phyloP scores from a whole-genome alignment of 2,329 filamentous ascomycete genomes.

The Metarhizium robertsii region DNA sequence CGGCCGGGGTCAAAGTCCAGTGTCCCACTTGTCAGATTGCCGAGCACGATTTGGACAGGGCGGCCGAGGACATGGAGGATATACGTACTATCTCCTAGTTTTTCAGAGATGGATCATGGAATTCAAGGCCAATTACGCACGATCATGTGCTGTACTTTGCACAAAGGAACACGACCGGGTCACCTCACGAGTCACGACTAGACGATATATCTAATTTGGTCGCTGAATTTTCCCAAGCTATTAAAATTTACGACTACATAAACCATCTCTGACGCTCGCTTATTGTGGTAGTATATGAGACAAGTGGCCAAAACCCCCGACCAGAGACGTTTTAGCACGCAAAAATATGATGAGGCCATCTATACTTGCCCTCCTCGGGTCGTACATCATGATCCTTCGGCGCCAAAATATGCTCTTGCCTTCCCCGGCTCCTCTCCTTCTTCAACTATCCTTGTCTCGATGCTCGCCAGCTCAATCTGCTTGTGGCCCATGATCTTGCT shows the following conservation, averaged over 20 bases:
- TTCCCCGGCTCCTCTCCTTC: background rate
- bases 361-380: background rate
- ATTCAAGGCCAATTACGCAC: no score
- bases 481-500: conserved; percentile 1
- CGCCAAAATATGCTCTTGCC: background rate
- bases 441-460: background rate
- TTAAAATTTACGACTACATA: no score
- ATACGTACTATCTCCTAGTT: background rate
- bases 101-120: background rate
- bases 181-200: background rate
- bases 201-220: no score
- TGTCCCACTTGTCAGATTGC: conserved; percentile 13
- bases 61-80: background rate
- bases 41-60: background rate
- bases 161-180: no score
- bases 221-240: no score
- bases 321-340: no score
- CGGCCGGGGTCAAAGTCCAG: conserved; percentile 9
- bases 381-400: background rate
- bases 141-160: background rate
- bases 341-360: no score
- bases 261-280: background rate
- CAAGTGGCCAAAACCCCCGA: conserved; percentile 1
- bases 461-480: conserved; percentile 3
- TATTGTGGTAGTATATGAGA: conserved; percentile 1